A percentile compares a stretch with the other conserved stretches of the same genome.
phyloP scores from a whole-genome alignment of 441 rosid genomes.

The Brassica hybrid region DNA sequence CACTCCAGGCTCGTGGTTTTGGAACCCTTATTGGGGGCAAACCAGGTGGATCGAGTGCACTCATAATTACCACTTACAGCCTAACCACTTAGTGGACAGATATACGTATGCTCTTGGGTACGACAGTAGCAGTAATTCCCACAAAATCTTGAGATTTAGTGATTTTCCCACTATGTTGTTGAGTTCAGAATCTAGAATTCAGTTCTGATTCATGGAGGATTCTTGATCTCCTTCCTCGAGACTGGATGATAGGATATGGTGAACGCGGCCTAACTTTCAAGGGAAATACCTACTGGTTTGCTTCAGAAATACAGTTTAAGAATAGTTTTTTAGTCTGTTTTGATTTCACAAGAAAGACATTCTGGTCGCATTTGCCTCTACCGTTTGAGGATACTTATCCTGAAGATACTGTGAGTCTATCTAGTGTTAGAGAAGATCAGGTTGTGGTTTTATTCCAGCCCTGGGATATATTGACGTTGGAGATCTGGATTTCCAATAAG shows the following conservation, averaged over 20 bases:
- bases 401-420: background rate
- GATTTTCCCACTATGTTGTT: background rate
- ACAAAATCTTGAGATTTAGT: background rate
- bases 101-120: background rate
- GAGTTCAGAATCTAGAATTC: constrained; percentile 5
- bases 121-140: background rate
- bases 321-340: background rate
- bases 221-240: background rate
- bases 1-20: background rate
- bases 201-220: constrained; percentile 4
- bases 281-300: constrained; percentile 10
- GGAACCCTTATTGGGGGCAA: constrained; percentile 2
- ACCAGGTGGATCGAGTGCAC: background rate
- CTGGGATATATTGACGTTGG: background rate
- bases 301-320: background rate
- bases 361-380: background rate
- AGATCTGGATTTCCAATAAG: constrained; percentile 6
- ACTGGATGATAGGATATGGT: background rate
- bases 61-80: background rate
- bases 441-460: background rate
- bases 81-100: background rate
- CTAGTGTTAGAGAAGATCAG: background rate
- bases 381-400: background rate
- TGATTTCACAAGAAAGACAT: constrained; percentile 10
- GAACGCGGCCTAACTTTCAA: background rate